Evolutionary conservation across 768 basidiomycete genomes (phyloP).

Genomic region (Omphalotus guepiniiformis): DNA sequence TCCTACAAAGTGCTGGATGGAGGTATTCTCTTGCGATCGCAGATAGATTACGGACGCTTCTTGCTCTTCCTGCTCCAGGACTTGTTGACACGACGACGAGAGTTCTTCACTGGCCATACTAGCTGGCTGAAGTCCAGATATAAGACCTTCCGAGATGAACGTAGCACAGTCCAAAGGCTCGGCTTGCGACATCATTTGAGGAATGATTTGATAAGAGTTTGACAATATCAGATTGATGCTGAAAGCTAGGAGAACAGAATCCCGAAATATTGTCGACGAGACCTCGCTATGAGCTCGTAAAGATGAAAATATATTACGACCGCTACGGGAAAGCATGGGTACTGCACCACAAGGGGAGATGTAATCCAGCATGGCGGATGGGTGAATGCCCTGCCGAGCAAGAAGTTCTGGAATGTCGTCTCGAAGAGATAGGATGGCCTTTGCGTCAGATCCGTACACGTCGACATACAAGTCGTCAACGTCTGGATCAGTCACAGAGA

Average conservation of each 20-base stretch:
- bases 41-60: constrained; percentile 20
- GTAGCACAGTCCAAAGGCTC: constrained; percentile 39
- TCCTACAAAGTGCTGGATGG: constrained; percentile 43
- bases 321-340: constrained; percentile 31
- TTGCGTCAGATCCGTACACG: constrained; percentile 37
- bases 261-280: constrained; percentile 19
- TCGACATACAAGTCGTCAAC: constrained; percentile 41
- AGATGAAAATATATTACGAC: constrained; percentile 20
- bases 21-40: constrained; percentile 14
- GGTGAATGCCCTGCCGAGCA: constrained; percentile 19
- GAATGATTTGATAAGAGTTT: constrained; percentile 25
- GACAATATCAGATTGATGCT: constrained; percentile 34
- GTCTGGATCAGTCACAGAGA: constrained; percentile 31
- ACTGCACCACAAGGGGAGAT: constrained; percentile 25
- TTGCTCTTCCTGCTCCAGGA: constrained; percentile 27
- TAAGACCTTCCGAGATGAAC: constrained; percentile 34
- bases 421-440: constrained; percentile 28
- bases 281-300: constrained; percentile 10
- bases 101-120: constrained; percentile 5
- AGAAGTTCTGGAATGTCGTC: constrained; percentile 32
- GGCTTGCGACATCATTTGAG: constrained; percentile 28
- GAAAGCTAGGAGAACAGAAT: constrained; percentile 28
- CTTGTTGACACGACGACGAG: constrained; percentile 22
- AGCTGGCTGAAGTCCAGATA: constrained; percentile 25
- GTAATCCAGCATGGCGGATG: constrained; percentile 15